phyloP scores from a whole-genome alignment of 768 basidiomycete genomes.

The Naganishia antarctica region DNA sequence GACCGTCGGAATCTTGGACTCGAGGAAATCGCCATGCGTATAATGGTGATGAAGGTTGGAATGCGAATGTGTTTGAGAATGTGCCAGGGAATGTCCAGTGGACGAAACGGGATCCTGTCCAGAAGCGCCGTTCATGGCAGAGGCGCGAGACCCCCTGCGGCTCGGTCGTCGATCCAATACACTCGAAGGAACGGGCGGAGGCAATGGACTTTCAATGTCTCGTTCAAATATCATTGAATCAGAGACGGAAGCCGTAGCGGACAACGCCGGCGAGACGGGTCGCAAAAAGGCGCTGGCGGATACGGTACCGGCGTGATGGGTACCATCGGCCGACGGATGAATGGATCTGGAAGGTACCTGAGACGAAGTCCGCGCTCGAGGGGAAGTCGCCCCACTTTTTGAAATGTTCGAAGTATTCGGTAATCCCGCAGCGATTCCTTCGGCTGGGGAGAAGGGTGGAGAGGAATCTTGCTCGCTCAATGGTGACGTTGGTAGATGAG shows the following conservation, averaged over 20 bases:
- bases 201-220: conserved; percentile 21
- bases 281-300: not conserved
- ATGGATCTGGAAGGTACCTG: not conserved
- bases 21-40: conserved; percentile 12
- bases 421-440: not conserved
- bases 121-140: not conserved
- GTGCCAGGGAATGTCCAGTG: not conserved
- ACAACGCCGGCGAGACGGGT: conserved; percentile 11
- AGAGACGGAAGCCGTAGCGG: conserved; percentile 8
- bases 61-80: conserved; percentile 16
- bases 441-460: not conserved
- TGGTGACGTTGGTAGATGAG: conserved; percentile 5
- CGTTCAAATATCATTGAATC: conserved; percentile 24
- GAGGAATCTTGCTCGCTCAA: conserved; percentile 14
- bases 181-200: conserved; percentile 9
- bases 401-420: not conserved
- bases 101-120: not conserved
- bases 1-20: conserved; percentile 60
- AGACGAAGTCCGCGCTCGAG: not conserved
- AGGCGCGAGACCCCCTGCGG: conserved; percentile 7
- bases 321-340: not conserved
- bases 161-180: conserved; percentile 4
- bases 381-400: conserved; percentile 9
- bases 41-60: conserved; percentile 17
- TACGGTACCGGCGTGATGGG: not conserved